Evolutionary conservation across 257 asterid species (phyloP).

Genomic region (Ajuga chamaepitys): DNA sequence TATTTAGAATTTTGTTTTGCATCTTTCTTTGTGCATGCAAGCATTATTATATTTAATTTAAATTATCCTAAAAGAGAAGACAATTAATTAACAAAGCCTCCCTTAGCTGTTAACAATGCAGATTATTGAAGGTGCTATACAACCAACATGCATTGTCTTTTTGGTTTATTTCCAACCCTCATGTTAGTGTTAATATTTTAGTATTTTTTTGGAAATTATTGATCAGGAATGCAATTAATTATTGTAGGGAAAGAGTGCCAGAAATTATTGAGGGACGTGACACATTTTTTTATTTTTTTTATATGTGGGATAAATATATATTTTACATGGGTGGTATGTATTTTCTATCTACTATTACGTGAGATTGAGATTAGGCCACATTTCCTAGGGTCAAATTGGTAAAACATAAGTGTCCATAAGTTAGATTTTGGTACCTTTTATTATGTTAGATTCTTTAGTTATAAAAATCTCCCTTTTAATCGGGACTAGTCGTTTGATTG

Average conservation of each 20-base stretch:
- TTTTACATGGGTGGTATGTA: background rate
- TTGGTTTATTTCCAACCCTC: background rate
- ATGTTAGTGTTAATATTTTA: background rate
- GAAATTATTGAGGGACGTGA: conserved; percentile 13
- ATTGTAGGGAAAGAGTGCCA: conserved; percentile 27
- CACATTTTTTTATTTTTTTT: background rate
- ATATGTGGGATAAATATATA: background rate
- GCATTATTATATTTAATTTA: background rate
- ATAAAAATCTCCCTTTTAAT: no score
- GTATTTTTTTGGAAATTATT: conserved; percentile 1
- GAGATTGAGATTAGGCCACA: no score
- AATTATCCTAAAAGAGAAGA: conserved; percentile 5
- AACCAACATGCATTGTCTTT: conserved; percentile 31
- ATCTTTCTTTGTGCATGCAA: no score
- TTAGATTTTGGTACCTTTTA: no score
- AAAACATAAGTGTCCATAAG: no score
- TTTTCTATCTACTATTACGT: background rate
- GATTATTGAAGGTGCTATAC: conserved; percentile 13
- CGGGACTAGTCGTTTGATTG: no score
- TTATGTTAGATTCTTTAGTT: no score
- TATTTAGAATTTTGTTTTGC: no score
- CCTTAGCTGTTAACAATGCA: background rate
- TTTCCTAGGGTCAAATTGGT: no score
- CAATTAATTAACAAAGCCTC: conserved; percentile 19
- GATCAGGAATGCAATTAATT: conserved; percentile 17